A percentile compares a stretch with the other conserved stretches of the same genome.
Evolutionary conservation across 768 basidiomycete species (phyloP).

Genomic region (Termitomyces sp.): DNA sequence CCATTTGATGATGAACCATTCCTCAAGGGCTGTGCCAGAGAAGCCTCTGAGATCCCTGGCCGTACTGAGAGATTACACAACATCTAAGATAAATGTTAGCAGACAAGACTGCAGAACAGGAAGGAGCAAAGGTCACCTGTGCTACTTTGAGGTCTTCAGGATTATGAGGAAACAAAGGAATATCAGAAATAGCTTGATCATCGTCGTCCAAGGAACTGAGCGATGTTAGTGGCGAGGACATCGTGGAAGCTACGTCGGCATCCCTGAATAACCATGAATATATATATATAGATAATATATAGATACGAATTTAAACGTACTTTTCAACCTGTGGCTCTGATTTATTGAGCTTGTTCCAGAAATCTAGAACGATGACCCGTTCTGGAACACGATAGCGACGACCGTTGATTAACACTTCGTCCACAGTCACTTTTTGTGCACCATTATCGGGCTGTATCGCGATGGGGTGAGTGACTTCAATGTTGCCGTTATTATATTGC

Average conservation of each 20-base stretch:
- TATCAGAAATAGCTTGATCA: slow-evolving; percentile 25
- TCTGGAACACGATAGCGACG: slow-evolving; percentile 93
- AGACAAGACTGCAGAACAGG: not conserved
- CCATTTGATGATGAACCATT: slow-evolving; percentile 16
- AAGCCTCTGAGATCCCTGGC: slow-evolving; percentile 7
- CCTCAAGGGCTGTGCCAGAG: not conserved
- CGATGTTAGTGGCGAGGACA: slow-evolving; percentile 71
- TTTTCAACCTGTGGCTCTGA: slow-evolving; percentile 29
- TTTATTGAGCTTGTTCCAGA: slow-evolving; percentile 80
- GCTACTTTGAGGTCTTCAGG: slow-evolving; percentile 53
- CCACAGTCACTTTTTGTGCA: slow-evolving; percentile 50
- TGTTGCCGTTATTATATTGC: slow-evolving; percentile 87
- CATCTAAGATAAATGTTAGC: slow-evolving; percentile 21
- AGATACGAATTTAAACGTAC: slow-evolving; percentile 25
- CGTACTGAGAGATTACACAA: slow-evolving; percentile 30
- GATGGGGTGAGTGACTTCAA: slow-evolving; percentile 77
- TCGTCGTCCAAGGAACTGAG: slow-evolving; percentile 70
- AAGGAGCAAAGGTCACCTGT: slow-evolving; percentile 31
- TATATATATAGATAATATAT: not conserved
- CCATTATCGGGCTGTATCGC: slow-evolving; percentile 30
- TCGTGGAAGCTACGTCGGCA: slow-evolving; percentile 35
- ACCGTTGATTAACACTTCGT: slow-evolving; percentile 84
- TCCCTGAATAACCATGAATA: slow-evolving; percentile 21
- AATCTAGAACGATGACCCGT: slow-evolving; percentile 85
- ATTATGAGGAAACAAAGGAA: slow-evolving; percentile 23